phyloP scores from a whole-genome alignment of 2,329 filamentous ascomycete species.

The Leptodontidium sp. region DNA sequence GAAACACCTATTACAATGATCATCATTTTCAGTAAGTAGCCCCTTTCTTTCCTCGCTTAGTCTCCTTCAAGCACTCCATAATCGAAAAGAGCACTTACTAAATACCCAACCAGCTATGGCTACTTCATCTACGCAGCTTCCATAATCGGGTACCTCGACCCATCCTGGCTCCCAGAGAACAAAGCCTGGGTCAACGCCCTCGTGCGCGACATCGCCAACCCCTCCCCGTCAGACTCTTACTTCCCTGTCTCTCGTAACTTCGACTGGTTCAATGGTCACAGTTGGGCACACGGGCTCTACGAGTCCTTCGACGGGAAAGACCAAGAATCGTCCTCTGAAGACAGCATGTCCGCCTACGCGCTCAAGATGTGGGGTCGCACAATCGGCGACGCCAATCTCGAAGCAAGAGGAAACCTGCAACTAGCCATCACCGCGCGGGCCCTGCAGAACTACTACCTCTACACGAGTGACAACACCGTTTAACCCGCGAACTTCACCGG shows the following conservation, averaged over 20 bases:
- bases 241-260: constrained; percentile 87
- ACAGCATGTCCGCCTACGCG: constrained; percentile 81
- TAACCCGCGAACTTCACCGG: constrained; percentile 80
- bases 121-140: constrained; percentile 91
- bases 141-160: constrained; percentile 81
- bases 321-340: constrained; percentile 89
- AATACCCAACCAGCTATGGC: constrained; percentile 60
- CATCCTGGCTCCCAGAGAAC: constrained; percentile 76
- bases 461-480: constrained; percentile 71
- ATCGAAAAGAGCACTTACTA: neutral
- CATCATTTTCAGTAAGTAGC: constrained; percentile 67
- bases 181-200: constrained; percentile 83
- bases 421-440: constrained; percentile 79
- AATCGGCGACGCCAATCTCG: constrained; percentile 79
- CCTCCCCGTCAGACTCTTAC: constrained; percentile 71
- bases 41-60: constrained; percentile 8
- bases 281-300: constrained; percentile 85
- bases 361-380: constrained; percentile 94
- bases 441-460: constrained; percentile 83
- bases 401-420: constrained; percentile 81
- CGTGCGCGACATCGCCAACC: constrained; percentile 84
- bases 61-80: neutral
- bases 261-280: constrained; percentile 95
- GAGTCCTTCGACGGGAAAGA: constrained; percentile 79
- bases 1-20: constrained; percentile 86